Percentiles rank a stretch among this genome's conserved stretches.
These are phyloP conservation scores for Gossypium lobatum DNA, from an alignment of 441 rosid genomes.

Conservation along the genomic window DNA sequence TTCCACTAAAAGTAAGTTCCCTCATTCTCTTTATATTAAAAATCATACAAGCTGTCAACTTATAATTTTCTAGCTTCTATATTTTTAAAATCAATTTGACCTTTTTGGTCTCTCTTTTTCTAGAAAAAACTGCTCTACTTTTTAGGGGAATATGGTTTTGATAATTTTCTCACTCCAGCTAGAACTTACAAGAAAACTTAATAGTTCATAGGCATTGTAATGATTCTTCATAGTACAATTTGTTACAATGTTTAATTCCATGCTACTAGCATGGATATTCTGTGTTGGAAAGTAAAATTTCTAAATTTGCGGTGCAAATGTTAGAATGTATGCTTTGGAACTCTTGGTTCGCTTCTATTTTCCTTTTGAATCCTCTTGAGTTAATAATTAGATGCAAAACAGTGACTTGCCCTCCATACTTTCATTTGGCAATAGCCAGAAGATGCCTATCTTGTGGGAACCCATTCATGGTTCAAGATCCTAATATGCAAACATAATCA, in stretches of 20 bases:
- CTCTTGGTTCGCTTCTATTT: not conserved
- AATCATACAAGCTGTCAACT: not conserved
- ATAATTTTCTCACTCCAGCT: not conserved
- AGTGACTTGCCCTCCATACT: not conserved
- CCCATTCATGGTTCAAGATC: not conserved
- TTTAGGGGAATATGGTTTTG: not conserved
- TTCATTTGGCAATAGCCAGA: not conserved
- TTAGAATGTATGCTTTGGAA: not conserved
- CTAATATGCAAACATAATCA: not conserved
- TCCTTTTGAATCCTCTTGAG: not conserved
- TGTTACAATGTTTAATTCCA: not conserved
- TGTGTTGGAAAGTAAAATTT: not conserved
- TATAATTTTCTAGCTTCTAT: not conserved
- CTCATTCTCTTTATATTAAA: not conserved
- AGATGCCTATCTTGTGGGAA: not conserved
- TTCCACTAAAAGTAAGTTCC: conserved; percentile 65
- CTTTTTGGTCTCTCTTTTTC: not conserved
- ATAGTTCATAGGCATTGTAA: not conserved
- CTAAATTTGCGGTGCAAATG: not conserved
- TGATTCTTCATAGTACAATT: not conserved
- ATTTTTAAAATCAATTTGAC: not conserved
- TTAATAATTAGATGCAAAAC: not conserved
- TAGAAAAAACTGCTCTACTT: not conserved
- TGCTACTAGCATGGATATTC: not conserved
- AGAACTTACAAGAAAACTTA: not conserved